Base-by-base conservation (phyloP, 306 rosid species). In the Fagus sylvatica region DNA sequence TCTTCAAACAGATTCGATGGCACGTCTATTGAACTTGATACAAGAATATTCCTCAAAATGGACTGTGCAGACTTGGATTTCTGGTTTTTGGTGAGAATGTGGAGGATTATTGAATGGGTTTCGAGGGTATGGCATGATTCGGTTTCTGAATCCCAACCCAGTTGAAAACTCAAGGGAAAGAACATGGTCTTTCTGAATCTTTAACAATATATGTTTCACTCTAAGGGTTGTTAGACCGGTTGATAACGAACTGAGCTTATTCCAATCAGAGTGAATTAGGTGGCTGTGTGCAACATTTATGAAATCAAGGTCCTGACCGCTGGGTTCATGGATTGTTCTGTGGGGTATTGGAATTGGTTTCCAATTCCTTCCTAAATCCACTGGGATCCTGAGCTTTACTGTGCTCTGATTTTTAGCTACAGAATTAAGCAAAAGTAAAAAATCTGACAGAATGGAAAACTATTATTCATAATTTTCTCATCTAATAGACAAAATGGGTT, bases 251-350 rank as follows among this genome's bases (percentile, higher is more conserved):
- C 80, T 72, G 40, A 94, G 92, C 62, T 90, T 87, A 11, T 80
- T 69, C 97, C 98, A 94, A 19, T 92, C 91, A 1, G 93, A 89
- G 74, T 94, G 91, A 72, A 90, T 89, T 6, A 94, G 60, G 73
- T 92, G 93, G 81, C 95, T 86, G 68, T 83, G 93, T 4, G 84
- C 85, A n/a, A 92, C 88, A 42, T 87, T 90, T 6, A 94, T 83
- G 73, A 85, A 90, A 82, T 94, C 98, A 55, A 94, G 88, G 84
- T 92, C 97, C 57, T 90, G 93, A 12, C 91, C 97, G 70, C 71
- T 81, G 72, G 96, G 87, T 51, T 85, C 83, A 34, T 91, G 93
- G 46, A 94, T 81, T 6, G 90, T 85, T 79, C 87, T 83, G 57
- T 90, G 94, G 72, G 97, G 97, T 3, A 94, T 75, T 16, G 94